Conservation (phyloP, 331 rosid species). For the Pyracantha coccinea region DNA sequence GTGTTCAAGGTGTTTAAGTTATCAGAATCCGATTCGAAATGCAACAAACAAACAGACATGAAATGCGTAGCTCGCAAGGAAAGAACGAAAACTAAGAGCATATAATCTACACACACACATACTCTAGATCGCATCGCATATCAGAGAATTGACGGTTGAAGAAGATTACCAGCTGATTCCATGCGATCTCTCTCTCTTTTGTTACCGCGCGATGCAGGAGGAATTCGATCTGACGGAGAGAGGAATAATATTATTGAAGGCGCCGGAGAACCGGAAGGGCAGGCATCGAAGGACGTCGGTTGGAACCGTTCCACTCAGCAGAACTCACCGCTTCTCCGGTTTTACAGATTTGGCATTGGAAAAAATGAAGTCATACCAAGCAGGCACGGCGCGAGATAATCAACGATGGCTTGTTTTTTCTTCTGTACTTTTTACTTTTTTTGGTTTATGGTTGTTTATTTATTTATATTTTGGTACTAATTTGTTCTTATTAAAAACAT, state of each 20-base stretch:
- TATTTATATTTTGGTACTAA: background rate
- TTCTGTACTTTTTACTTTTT: too few species aligned
- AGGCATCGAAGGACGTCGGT: background rate
- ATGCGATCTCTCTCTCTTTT: background rate
- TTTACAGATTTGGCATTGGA: background rate
- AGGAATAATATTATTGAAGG: background rate
- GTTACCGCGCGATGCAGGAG: background rate
- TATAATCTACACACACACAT: background rate
- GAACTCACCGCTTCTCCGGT: background rate
- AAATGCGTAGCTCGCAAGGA: background rate
- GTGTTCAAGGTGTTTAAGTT: background rate
- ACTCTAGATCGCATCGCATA: background rate
- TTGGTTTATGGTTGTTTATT: background rate
- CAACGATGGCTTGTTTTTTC: background rate
- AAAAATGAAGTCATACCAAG: background rate
- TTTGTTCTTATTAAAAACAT: too few species aligned
- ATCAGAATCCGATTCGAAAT: background rate
- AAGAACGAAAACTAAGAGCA: background rate
- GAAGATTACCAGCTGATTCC: slow-evolving; percentile 1
- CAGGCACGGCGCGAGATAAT: background rate
- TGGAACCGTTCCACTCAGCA: background rate
- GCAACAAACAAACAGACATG: background rate
- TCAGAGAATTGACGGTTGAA: background rate
- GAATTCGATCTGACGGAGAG: slow-evolving; percentile 5
- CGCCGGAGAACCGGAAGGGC: background rate